These are phyloP conservation scores for Penicillium brevicompactum DNA, from an alignment of 2,329 filamentous ascomycete genomes.

Conservation along the genomic window DNA sequence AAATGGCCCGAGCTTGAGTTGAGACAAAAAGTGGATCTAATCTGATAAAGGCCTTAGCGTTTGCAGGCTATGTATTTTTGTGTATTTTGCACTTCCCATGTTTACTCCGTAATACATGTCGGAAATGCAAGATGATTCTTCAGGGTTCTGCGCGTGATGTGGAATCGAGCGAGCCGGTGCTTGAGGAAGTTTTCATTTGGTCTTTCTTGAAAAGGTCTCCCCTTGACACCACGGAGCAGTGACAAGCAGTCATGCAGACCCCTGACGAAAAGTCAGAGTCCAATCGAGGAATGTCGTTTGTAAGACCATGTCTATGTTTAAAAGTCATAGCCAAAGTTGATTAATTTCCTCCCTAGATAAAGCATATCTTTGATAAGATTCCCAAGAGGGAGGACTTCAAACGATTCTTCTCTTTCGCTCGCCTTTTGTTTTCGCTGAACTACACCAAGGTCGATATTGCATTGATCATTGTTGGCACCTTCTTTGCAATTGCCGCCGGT, in stretches of 20 bases:
- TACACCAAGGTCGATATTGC: conserved; percentile 30
- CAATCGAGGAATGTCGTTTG: background rate
- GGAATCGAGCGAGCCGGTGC: background rate
- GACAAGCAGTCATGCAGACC: background rate
- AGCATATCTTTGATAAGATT: background rate
- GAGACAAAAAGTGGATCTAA: background rate
- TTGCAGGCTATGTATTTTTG: background rate
- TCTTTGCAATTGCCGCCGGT: conserved; percentile 39
- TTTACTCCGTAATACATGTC: background rate
- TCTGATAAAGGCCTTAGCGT: background rate
- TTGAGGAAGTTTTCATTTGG: background rate
- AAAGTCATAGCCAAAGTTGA: background rate
- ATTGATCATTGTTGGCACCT: conserved; percentile 30
- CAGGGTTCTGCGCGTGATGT: background rate
- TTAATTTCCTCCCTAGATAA: background rate
- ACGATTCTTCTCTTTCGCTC: conserved; percentile 25
- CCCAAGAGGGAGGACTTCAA: conserved; percentile 21
- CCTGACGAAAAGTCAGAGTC: background rate
- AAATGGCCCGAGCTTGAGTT: background rate
- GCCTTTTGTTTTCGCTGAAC: conserved; percentile 30
- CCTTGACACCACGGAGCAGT: background rate
- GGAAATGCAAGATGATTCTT: background rate
- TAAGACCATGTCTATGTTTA: background rate
- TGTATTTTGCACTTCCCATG: background rate
- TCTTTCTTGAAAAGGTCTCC: background rate